Evolutionary conservation across 2,329 filamentous ascomycete species (phyloP).

Genomic region (Penicillium crustosum): DNA sequence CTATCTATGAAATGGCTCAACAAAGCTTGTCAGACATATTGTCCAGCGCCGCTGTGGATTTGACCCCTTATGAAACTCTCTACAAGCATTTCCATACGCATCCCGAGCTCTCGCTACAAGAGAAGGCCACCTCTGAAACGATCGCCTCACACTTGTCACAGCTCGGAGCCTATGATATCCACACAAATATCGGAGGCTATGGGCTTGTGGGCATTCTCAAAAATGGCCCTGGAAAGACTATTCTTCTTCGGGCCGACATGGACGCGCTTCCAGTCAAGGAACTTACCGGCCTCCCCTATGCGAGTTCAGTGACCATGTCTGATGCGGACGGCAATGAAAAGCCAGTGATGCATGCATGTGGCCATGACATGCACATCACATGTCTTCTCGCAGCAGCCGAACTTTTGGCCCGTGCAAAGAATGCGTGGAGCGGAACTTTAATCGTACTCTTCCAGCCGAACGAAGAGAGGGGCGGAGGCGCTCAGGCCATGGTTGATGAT

Average conservation of each 20-base stretch:
- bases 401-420: slow-evolving; percentile 46
- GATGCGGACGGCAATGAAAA: slow-evolving; percentile 53
- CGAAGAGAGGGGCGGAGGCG: slow-evolving; percentile 64
- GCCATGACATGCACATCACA: slow-evolving; percentile 62
- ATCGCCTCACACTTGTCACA: slow-evolving; percentile 46
- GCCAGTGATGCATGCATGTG: slow-evolving; percentile 62
- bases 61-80: slow-evolving; percentile 51
- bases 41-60: slow-evolving; percentile 25
- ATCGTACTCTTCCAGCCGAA: slow-evolving; percentile 66
- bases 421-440: slow-evolving; percentile 62
- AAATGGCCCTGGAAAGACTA: slow-evolving; percentile 46
- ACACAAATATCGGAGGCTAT: slow-evolving; percentile 48
- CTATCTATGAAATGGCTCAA: slow-evolving; percentile 25
- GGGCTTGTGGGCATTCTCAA: slow-evolving; percentile 46
- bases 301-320: slow-evolving; percentile 47
- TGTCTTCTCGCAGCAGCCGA: slow-evolving; percentile 56
- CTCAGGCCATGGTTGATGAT: slow-evolving; percentile 62
- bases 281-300: slow-evolving; percentile 50
- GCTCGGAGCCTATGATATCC: slow-evolving; percentile 38
- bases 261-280: slow-evolving; percentile 53
- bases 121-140: slow-evolving; percentile 52
- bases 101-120: slow-evolving; percentile 61
- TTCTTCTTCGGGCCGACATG: slow-evolving; percentile 52
- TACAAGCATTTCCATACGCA: slow-evolving; percentile 61
- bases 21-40: slow-evolving; percentile 24